Percentiles rank a stretch among this genome's conserved stretches.
Conservation (phyloP, 2,329 filamentous ascomycete species). For the Coniella lustricola region DNA sequence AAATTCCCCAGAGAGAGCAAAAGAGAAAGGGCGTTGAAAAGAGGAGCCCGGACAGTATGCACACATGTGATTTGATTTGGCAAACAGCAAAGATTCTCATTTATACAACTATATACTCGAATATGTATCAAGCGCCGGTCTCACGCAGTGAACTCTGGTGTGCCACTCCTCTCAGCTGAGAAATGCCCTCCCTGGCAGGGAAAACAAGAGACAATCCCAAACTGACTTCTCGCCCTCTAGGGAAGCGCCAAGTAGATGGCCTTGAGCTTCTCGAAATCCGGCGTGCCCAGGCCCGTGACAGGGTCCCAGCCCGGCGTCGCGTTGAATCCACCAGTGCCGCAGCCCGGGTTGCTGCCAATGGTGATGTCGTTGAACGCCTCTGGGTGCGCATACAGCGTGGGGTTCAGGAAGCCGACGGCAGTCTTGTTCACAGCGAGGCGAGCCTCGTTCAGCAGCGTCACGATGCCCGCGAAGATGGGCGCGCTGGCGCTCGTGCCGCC, state of each 20-base stretch:
- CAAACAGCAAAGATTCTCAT: too few relatives aligned
- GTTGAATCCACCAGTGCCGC: conserved; percentile 18
- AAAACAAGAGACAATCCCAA: too few relatives aligned
- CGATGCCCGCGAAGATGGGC: conserved; percentile 34
- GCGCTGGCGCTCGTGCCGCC: conserved; percentile 31
- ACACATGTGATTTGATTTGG: too few relatives aligned
- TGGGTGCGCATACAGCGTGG: conserved; percentile 29
- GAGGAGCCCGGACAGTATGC: too few relatives aligned
- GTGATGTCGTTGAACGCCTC: conserved; percentile 24
- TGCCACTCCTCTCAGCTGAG: too few relatives aligned
- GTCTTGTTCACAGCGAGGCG: conserved; percentile 28
- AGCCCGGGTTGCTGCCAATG: conserved; percentile 20
- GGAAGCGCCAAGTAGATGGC: conserved; percentile 5
- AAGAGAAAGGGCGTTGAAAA: too few relatives aligned
- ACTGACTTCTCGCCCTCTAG: background rate
- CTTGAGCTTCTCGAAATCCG: conserved; percentile 16
- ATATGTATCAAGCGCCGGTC: too few relatives aligned
- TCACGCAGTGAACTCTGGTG: too few relatives aligned
- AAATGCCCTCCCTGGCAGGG: too few relatives aligned
- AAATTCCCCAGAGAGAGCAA: too few relatives aligned
- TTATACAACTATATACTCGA: too few relatives aligned
- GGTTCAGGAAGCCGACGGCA: conserved; percentile 38
- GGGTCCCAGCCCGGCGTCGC: conserved; percentile 28
- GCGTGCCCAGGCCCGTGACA: conserved; percentile 25
- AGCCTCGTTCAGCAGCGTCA: conserved; percentile 37